Evolutionary conservation across 768 basidiomycete genomes (phyloP), one percentile per base, ranked within the genome.

Genomic region (Vararia minispora): DNA sequence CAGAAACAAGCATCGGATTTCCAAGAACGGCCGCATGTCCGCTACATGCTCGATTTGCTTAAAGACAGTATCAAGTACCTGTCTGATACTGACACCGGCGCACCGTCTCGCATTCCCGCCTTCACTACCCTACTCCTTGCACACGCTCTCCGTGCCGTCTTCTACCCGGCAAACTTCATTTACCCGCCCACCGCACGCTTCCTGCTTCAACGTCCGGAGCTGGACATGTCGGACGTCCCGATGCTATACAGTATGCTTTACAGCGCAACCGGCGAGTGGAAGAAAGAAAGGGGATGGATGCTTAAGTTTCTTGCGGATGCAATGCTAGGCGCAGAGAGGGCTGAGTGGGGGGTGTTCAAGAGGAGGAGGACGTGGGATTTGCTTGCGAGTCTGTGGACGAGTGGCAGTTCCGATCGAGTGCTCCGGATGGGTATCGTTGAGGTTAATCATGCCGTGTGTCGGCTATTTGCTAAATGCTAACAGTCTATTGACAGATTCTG

Each of bases 231-330:
- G 1, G 92, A 97, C 52, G 86, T 97, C 0, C 94, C 94, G 0
- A 78, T 97, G 78, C 60, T 99, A 4, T 97, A 87, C 52, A 66
- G 66, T 9, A 80, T 94, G 76, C 64, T 97, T 3, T 95, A 89
- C 54, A 87, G 83, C 48, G 71, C 68, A 16, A 61, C 65, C 3
- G 80, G 85, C 28, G 79, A 80, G 11, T 90, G 86, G 82, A 82
- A 76, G 60, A 82, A 77, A 57, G 89, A 94, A 51, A 67, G 88
- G n/a, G 68, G 68, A 2, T 97, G 91, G 91, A 91, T 94, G 21
- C 60, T 94, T 24, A 68, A 72, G 28, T 86, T 89, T 57, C 58
- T 95, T 27, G 67, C 79, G 0, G 88, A 94, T 43, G 87, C 86
- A 0, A 79, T 88, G 72, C 66, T 67, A 45, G 70, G 76, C 33